Evolutionary conservation across 1,139 yeast genomes (phyloP), one percentile per base, ranked within the genome.

Genomic region (Pneumocystis carinii): DNA sequence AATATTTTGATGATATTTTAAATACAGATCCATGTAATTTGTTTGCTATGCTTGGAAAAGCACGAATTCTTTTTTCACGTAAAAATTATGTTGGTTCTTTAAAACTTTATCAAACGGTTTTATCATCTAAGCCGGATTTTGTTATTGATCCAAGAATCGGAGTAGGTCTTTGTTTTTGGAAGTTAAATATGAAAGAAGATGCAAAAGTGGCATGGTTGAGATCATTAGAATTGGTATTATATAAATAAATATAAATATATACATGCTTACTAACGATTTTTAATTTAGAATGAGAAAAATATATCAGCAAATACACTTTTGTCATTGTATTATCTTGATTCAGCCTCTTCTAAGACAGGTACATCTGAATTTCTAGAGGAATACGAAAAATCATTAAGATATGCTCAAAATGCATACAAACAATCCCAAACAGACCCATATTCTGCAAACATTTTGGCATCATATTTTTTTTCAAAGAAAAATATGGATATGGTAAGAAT

Each of bases 71-170:
- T 42, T 84, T 88, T 71, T 81, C 81, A 68, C 86, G 85, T 73
- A 84, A 83, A 67, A 87, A 87, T 72, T 90, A 85, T 74, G 73
- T 80, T 39, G 83, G 80, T 8, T 92, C 97, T 19, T 79, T 92
- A 69, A 86, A 85, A 72, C 74, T 87, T 59, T 92, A 87, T 74
- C 99, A 92, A 75, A 87, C 85, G 68, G 85, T 88, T 10, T 78
- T 92, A 68, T 80, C 85, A 60, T 78, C 85, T 62, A 85, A 89
- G 67, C 97, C 97, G 1, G 66, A 68, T 53, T 77, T 86, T 71
- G 80, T 81, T 67, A 97, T 97, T 0, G 98, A 92, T 74, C 95
- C 98, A 27, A 80, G 99, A 74, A 81, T 92, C 65, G 99, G 98
- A 32, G 84, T 92, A 68, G 99, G 98, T 57, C 77, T 92, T 69